Base-by-base conservation (phyloP, 1,284 basidiomycete genomes). In the Tranzscheliella williamsii region DNA sequence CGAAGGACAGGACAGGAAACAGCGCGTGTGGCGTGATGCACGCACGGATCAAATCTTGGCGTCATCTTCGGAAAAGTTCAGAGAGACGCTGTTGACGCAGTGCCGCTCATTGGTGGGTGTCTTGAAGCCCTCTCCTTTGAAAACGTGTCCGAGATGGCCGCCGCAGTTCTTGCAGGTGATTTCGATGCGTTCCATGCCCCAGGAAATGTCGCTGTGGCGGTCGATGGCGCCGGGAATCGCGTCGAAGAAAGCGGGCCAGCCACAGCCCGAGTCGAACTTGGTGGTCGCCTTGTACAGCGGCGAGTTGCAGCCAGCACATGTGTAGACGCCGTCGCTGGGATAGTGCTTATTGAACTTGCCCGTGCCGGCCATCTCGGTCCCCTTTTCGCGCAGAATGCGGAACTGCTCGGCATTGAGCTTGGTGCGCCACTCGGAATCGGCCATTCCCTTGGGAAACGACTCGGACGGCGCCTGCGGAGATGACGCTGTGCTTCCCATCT, bases 211-310 rank as follows among this genome's bases (percentile, higher is more conserved):
- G 36, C 78, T 76, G 38, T 81, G 78, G 31, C 81, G 83, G 44
- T 78, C 83, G n/a, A 95, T 89, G 12, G 92, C 90, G 26, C 91
- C 92, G 1, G 91, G 92, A 50, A 95, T 85, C 3, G 90, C 89
- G 73, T 94, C 91, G 76, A 88, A 96, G 83, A 93, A 96, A 1
- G 91, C 91, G n/a, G 91, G 92, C 91, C 91, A 96, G 24, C 91
- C 92, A 72, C 91, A 96, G 9, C 91, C 90, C 47, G 88, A 91
- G 70, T 89, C 84, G 79, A 95, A 96, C 80, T 96, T 96, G 61
- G 90, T 91, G 24, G 82, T 83, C 69, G 89, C 90, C 80, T 81
- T 79, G 63, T 81, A 81, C 15, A 79, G 67, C 2, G 78, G 78
- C 32, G 75, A 62, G 20, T 70, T 57, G 57, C 78, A 79, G 5